Evolutionary conservation across 805 yeast species (phyloP).

Genomic region (Lachancea sp.): DNA sequence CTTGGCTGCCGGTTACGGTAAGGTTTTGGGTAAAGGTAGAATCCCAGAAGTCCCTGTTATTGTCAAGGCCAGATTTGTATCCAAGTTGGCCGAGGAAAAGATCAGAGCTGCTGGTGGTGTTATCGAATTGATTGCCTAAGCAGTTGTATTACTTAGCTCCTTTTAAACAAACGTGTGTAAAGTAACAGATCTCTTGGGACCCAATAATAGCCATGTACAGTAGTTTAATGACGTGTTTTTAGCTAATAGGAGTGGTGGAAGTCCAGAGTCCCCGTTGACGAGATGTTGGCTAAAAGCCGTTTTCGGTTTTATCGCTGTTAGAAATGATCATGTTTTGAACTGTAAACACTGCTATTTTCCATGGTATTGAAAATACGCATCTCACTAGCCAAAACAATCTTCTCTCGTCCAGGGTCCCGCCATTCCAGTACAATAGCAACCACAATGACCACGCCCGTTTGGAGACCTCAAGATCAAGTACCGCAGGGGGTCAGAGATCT

Average conservation of each 20-base stretch:
- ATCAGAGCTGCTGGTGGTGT: constrained; percentile 99
- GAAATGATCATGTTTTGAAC: neutral
- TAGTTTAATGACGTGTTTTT: neutral
- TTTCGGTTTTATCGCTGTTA: neutral
- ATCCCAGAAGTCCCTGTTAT: constrained; percentile 97
- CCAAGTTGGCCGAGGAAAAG: constrained; percentile 99
- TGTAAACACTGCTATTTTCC: no score
- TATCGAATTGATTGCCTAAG: constrained; percentile 96
- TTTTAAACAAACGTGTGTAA: constrained; percentile 3
- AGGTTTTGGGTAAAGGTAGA: constrained; percentile 99
- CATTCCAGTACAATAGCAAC: neutral
- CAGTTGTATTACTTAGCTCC: neutral
- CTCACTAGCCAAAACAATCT: no score
- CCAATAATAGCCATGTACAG: constrained; percentile 2
- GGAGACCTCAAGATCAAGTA: constrained; percentile 42
- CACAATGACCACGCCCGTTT: constrained; percentile 22
- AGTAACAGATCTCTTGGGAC: constrained; percentile 4
- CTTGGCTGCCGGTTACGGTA: constrained; percentile 99
- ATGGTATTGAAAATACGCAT: no score
- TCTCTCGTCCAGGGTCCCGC: no score
- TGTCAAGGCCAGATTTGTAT: constrained; percentile 98
- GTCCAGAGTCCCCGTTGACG: neutral
- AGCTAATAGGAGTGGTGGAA: no score
- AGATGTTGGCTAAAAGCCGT: neutral
- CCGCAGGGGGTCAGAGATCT: constrained; percentile 35